A percentile compares a stretch with the other conserved stretches of the same genome.
Evolutionary conservation across 2,329 filamentous ascomycete species (phyloP).

Genomic region (Colletotrichum sp.): DNA sequence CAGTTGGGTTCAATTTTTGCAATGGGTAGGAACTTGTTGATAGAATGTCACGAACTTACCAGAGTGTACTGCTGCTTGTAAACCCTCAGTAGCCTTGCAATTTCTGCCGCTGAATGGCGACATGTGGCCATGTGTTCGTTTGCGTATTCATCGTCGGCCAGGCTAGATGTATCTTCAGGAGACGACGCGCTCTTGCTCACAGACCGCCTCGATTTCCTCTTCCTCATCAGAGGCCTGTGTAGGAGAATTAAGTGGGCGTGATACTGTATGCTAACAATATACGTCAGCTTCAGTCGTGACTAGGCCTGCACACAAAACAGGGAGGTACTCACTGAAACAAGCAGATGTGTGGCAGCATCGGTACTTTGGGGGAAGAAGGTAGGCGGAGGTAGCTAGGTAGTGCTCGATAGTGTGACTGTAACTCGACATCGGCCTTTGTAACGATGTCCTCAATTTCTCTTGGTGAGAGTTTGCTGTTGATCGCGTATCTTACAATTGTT

Average conservation of each 20-base stretch:
- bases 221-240: slow-evolving; percentile 24
- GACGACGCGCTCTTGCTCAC: background rate
- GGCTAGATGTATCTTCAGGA: background rate
- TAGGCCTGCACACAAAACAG: background rate
- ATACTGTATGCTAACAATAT: slow-evolving; percentile 23
- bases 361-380: slow-evolving; percentile 11
- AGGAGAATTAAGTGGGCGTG: slow-evolving; percentile 25
- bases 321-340: slow-evolving; percentile 24
- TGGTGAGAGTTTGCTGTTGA: background rate
- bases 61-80: slow-evolving; percentile 27
- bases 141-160: background rate
- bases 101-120: slow-evolving; percentile 25
- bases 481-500: background rate
- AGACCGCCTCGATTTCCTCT: background rate
- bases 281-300: fast-evolving
- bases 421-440: slow-evolving; percentile 20
- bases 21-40: fast-evolving
- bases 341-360: slow-evolving; percentile 26
- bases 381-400: slow-evolving; percentile 22
- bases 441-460: slow-evolving; percentile 19
- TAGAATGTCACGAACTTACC: background rate
- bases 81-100: slow-evolving; percentile 20
- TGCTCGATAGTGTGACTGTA: slow-evolving; percentile 20
- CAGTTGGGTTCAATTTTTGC: background rate
- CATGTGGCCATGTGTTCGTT: slow-evolving; percentile 23